These are phyloP conservation scores for Gaertneriomyces sp. DNA, from an alignment of 192 early-diverging fungal species.

Conservation along the genomic window DNA sequence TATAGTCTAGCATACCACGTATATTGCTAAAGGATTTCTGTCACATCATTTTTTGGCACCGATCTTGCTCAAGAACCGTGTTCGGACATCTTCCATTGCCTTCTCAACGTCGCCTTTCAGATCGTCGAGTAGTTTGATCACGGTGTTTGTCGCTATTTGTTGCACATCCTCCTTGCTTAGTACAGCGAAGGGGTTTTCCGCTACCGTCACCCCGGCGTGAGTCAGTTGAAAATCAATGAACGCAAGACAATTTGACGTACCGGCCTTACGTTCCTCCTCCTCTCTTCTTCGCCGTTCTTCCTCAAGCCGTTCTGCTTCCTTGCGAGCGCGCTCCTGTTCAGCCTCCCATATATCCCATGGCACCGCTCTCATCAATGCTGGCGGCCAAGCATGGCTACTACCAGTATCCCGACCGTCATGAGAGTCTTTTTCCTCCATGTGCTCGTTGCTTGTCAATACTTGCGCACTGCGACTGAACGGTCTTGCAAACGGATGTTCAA, in stretches of 20 bases:
- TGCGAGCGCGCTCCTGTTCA: too few species aligned
- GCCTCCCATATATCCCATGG: too few species aligned
- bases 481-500: too few species aligned
- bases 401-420: too few species aligned
- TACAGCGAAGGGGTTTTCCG: conserved; percentile 38
- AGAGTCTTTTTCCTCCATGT: too few species aligned
- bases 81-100: conserved; percentile 21
- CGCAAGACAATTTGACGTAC: conserved; percentile 11
- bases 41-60: conserved; percentile 1
- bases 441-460: too few species aligned
- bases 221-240: conserved; percentile 1
- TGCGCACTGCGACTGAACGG: too few species aligned
- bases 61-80: conserved; percentile 24
- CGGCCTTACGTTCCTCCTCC: conserved; percentile 33
- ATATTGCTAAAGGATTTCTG: too few species aligned
- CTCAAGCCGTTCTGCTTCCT: conserved; percentile 21
- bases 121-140: conserved; percentile 13
- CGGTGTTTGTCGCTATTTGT: conserved; percentile 26
- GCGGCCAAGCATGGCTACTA: too few species aligned
- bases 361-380: too few species aligned
- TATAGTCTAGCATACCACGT: too few species aligned
- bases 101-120: conserved; percentile 28
- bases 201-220: background rate
- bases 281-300: conserved; percentile 15
- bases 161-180: conserved; percentile 26